These are phyloP conservation scores for Fusarium denticulatum DNA, from an alignment of 2,329 filamentous ascomycete genomes.

Conservation along the genomic window DNA sequence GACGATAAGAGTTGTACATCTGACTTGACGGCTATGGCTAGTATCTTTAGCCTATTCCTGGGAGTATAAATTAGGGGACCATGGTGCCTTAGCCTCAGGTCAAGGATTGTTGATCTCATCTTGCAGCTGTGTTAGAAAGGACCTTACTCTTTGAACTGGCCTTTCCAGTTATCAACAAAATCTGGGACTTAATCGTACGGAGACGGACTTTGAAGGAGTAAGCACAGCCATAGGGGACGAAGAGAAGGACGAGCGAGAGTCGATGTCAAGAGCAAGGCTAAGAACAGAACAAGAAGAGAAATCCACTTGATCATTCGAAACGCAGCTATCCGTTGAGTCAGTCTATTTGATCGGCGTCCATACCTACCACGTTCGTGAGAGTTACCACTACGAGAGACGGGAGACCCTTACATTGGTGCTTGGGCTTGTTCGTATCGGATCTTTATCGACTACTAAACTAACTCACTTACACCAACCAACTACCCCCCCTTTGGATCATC, in stretches of 20 bases:
- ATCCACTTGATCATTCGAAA: slow-evolving; percentile 24
- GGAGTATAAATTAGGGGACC: slow-evolving; percentile 44
- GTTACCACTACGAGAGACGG: slow-evolving; percentile 16
- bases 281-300: slow-evolving; percentile 34
- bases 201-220: slow-evolving; percentile 30
- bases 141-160: slow-evolving; percentile 12
- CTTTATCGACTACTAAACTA: background rate
- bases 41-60: slow-evolving; percentile 41
- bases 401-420: slow-evolving; percentile 33
- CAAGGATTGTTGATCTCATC: slow-evolving; percentile 37
- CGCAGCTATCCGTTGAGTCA: slow-evolving; percentile 12
- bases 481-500: background rate
- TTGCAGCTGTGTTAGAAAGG: slow-evolving; percentile 40
- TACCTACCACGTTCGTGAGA: slow-evolving; percentile 28
- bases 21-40: slow-evolving; percentile 36
- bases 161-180: slow-evolving; percentile 5
- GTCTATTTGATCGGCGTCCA: slow-evolving; percentile 28
- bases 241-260: slow-evolving; percentile 12
- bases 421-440: slow-evolving; percentile 28
- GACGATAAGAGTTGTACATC: slow-evolving; percentile 40
- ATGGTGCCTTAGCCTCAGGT: slow-evolving; percentile 26
- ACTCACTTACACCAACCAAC: background rate
- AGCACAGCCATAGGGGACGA: slow-evolving; percentile 36
- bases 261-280: slow-evolving; percentile 31
- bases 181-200: slow-evolving; percentile 3